A percentile compares a stretch with the other conserved stretches of the same genome.
Evolutionary conservation across 179 eudicot species (phyloP).

Genomic region (Vitellaria paradoxa): DNA sequence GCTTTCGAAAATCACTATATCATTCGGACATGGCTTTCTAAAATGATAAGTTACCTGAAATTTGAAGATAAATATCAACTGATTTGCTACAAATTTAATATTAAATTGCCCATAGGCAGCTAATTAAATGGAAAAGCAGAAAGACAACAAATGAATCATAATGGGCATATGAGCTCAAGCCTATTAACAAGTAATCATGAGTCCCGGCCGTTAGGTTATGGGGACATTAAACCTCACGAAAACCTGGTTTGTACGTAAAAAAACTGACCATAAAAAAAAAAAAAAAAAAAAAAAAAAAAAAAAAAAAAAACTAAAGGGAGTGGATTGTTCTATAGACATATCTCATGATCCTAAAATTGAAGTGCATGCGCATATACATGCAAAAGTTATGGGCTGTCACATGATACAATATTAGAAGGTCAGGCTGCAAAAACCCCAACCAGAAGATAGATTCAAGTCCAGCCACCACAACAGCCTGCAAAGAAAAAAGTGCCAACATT

Average conservation of each 20-base stretch:
- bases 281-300: too few species aligned
- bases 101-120: background rate
- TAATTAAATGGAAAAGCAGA: slow-evolving; percentile 6
- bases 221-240: background rate
- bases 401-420: background rate
- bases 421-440: background rate
- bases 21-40: slow-evolving; percentile 92
- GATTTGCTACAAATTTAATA: background rate
- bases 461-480: background rate
- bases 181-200: background rate
- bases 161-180: background rate
- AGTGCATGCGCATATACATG: background rate
- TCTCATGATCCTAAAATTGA: background rate
- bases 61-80: slow-evolving; percentile 26
- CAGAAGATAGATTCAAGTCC: background rate
- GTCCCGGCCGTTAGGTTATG: background rate
- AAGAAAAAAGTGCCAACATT: background rate
- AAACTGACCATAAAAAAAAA: background rate
- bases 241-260: background rate
- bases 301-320: background rate
- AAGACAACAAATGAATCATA: background rate
- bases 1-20: slow-evolving; percentile 85
- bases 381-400: background rate
- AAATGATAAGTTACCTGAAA: slow-evolving; percentile 87
- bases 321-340: background rate